Percentiles rank a stretch among this genome's conserved stretches.
Conservation (phyloP, 352 stramenopile species). For the Globisporangium echinulatum region DNA sequence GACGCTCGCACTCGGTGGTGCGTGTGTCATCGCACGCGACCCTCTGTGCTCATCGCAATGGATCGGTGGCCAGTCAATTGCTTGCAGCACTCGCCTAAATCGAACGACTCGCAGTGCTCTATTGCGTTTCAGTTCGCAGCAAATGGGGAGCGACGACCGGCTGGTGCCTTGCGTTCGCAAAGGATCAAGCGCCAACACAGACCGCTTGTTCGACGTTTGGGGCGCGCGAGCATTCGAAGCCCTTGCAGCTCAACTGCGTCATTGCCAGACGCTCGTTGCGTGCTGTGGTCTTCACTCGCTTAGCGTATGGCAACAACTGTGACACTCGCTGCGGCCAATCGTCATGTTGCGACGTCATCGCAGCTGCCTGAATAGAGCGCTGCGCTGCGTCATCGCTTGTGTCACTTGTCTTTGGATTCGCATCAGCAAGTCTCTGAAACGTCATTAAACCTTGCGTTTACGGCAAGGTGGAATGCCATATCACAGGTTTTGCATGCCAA, state of each 20-base stretch:
- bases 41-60: not conserved
- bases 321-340: not conserved
- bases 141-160: not conserved
- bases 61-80: not conserved
- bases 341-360: slow-evolving; percentile 3
- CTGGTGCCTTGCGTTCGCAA: too few relatives aligned
- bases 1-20: not conserved
- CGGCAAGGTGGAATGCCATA: not conserved
- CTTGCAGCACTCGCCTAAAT: not conserved
- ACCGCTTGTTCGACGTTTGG: too few relatives aligned
- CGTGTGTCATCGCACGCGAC: not conserved
- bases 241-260: not conserved
- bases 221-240: too few relatives aligned
- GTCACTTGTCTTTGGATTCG: not conserved
- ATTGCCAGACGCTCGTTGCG: not conserved
- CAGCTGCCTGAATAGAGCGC: slow-evolving; percentile 1
- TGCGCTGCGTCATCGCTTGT: slow-evolving; percentile 8
- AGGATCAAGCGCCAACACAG: too few relatives aligned
- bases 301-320: not conserved
- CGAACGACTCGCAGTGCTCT: not conserved
- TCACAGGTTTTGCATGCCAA: not conserved
- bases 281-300: not conserved
- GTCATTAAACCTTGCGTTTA: slow-evolving; percentile 2
- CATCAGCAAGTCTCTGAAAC: not conserved
- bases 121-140: not conserved